Base-by-base conservation (phyloP, 2,329 filamentous ascomycete species). In the Didymella lethalis region DNA sequence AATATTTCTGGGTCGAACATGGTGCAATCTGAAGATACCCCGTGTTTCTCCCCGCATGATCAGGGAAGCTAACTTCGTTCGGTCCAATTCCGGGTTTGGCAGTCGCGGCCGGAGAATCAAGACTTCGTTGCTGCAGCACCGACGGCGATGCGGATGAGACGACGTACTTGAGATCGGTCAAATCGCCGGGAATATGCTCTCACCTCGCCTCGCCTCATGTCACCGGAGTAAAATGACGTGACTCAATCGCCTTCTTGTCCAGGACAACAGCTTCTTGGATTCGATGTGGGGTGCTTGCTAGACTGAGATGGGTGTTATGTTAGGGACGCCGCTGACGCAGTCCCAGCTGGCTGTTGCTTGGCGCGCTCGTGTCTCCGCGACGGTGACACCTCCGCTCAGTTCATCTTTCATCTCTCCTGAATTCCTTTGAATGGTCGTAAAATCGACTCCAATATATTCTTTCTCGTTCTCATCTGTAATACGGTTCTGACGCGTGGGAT, bases 11-110 rank as follows among this genome's bases (percentile, higher is more conserved):
- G 14, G 28, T 44, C 25, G 23, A 36, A 34, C 28, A 28, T 55
- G 14, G 38, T 44, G 44, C 23, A 43, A 14, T 12, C 23, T 44
- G 29, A 55, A n/a, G 52, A 55, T 48, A 45, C 25, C 36, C 45
- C 36, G 20, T 29, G 16, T 28, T 11, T 8, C 8, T 44, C 45
- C 20, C 45, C 36, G 28, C 45, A 48, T 48, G 26, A 26, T 20
- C 44, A 32, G 25, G 23, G 14, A 10, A 23, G 8, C 52, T 48
- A 48, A 38, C 52, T 26, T 26, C 7, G 14, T 48, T 25, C 8
- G 38, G 45, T 18, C 10, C 28, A 36, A 28, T 26, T 48, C 28
- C 36, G 36, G 36, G 28, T 29, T 48, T 48, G 29, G 20, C 34
- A 32, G 41, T 28, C 38, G 28, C 18, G 20, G 36, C 26, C 29